A percentile compares a stretch with the other conserved stretches of the same genome.
Evolutionary conservation across 352 stramenopile species (phyloP).

Genomic region (Globisporangium viniferum): DNA sequence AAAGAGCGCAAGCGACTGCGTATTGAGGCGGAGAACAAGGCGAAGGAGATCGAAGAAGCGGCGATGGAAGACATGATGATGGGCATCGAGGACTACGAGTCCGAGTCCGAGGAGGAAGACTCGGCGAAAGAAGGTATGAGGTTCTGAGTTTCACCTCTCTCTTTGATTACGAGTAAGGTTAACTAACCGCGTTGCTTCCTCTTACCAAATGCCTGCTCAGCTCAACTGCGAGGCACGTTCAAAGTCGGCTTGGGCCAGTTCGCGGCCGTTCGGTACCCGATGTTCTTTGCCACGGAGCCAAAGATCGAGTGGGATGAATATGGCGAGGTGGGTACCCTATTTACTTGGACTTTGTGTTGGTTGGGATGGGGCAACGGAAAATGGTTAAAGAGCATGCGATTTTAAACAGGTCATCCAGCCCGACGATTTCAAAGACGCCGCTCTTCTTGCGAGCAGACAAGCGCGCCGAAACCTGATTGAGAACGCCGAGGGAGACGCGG

Average conservation of each 20-base stretch:
- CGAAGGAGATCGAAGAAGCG: constrained; percentile 86
- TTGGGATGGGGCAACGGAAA: background rate
- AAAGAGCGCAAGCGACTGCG: constrained; percentile 83
- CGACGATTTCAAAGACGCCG: constrained; percentile 80
- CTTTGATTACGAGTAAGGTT: background rate
- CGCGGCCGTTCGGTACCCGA: constrained; percentile 77
- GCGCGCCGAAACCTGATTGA: constrained; percentile 61
- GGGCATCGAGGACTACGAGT: constrained; percentile 88
- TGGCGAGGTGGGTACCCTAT: constrained; percentile 48
- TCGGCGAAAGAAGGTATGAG: constrained; percentile 53
- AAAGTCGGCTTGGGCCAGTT: constrained; percentile 86
- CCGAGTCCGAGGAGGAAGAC: constrained; percentile 74
- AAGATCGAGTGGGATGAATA: constrained; percentile 91
- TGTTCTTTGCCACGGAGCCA: constrained; percentile 84
- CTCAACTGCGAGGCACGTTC: constrained; percentile 82
- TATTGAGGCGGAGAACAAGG: constrained; percentile 84
- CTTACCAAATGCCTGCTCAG: constrained; percentile 21
- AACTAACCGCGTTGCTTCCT: background rate
- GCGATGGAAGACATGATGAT: constrained; percentile 92
- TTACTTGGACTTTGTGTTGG: background rate
- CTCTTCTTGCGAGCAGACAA: constrained; percentile 58
- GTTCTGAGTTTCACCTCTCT: background rate
- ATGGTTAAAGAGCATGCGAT: background rate
- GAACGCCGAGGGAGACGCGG: constrained; percentile 52
- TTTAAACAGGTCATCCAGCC: constrained; percentile 57